Conservation (phyloP, 106 monocot genomes). For the Acorus gramineus region DNA sequence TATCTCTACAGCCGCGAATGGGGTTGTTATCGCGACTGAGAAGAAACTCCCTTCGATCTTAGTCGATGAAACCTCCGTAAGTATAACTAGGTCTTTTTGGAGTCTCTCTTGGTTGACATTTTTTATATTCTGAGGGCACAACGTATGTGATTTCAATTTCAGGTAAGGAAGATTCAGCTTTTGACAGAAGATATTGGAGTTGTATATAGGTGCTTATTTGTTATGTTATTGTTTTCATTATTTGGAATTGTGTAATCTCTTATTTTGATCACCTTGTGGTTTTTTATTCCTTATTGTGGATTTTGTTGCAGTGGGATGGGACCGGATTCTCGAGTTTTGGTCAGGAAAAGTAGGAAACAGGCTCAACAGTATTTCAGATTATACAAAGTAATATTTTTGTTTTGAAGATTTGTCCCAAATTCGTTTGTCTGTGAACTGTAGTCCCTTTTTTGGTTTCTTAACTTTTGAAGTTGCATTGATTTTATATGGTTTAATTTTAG, state of each 20-base stretch:
- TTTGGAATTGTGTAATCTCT: background rate
- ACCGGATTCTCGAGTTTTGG: conserved; percentile 83
- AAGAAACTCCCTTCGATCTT: conserved; percentile 96
- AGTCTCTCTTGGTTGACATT: too few relatives aligned
- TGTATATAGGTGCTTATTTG: conserved; percentile 68
- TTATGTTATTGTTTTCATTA: background rate
- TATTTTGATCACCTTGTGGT: too few relatives aligned
- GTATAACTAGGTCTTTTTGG: conserved; percentile 5
- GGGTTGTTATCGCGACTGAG: conserved; percentile 94
- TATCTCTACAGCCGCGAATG: conserved; percentile 74
- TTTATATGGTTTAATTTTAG: too few relatives aligned
- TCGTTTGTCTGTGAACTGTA: background rate
- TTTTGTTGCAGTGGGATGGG: conserved; percentile 75
- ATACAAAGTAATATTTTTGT: conserved; percentile 48
- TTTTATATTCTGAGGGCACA: too few relatives aligned
- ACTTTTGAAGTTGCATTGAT: background rate
- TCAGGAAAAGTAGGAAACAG: conserved; percentile 90
- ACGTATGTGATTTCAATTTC: background rate
- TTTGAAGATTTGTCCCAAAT: background rate
- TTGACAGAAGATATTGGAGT: conserved; percentile 93
- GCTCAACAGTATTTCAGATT: conserved; percentile 83
- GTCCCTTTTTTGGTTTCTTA: conserved; percentile 2
- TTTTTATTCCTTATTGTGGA: background rate
- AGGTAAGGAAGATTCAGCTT: conserved; percentile 92
- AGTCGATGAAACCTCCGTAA: conserved; percentile 93